Percentiles rank a stretch among this genome's conserved stretches.
phyloP scores from a whole-genome alignment of 768 basidiomycete species.

The Lentinula lateritia region DNA sequence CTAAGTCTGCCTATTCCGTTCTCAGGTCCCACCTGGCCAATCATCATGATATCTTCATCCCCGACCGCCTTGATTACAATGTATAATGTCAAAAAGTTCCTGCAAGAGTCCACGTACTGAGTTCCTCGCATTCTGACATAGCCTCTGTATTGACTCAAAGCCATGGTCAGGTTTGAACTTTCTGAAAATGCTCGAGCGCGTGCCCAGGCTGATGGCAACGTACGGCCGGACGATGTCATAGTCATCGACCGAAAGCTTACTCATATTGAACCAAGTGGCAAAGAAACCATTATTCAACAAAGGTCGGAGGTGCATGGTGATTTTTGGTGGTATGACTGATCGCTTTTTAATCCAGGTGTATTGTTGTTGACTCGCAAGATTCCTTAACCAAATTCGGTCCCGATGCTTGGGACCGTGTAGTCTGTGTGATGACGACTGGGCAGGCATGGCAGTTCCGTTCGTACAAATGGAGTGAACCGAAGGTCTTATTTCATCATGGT shows the following conservation, averaged over 20 bases:
- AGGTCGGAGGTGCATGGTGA: not conserved
- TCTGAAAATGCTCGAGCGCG: slow-evolving; percentile 71
- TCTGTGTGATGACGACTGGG: slow-evolving; percentile 97
- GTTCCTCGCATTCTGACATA: not conserved
- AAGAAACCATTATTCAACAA: slow-evolving; percentile 50
- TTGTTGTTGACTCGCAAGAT: slow-evolving; percentile 89
- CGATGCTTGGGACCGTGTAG: slow-evolving; percentile 95
- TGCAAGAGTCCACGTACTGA: slow-evolving; percentile 80
- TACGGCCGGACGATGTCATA: slow-evolving; percentile 76
- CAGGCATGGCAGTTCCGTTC: slow-evolving; percentile 97
- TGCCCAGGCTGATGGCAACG: slow-evolving; percentile 63
- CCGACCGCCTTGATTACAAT: slow-evolving; percentile 95
- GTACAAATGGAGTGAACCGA: slow-evolving; percentile 96
- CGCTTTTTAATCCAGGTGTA: slow-evolving; percentile 45
- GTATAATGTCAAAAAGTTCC: slow-evolving; percentile 93
- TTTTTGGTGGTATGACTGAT: not conserved
- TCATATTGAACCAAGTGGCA: slow-evolving; percentile 56
- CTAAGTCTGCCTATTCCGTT: not conserved
- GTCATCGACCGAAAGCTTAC: slow-evolving; percentile 86
- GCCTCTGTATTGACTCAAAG: not conserved
- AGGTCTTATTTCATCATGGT: slow-evolving; percentile 92
- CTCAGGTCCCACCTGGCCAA: slow-evolving; percentile 76
- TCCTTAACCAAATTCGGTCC: slow-evolving; percentile 87
- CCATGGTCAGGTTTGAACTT: slow-evolving; percentile 53
- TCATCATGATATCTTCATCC: slow-evolving; percentile 95